Evolutionary conservation across 2,329 filamentous ascomycete species (phyloP), one percentile per base, ranked within the genome.

Genomic region (Penicillium sp.): DNA sequence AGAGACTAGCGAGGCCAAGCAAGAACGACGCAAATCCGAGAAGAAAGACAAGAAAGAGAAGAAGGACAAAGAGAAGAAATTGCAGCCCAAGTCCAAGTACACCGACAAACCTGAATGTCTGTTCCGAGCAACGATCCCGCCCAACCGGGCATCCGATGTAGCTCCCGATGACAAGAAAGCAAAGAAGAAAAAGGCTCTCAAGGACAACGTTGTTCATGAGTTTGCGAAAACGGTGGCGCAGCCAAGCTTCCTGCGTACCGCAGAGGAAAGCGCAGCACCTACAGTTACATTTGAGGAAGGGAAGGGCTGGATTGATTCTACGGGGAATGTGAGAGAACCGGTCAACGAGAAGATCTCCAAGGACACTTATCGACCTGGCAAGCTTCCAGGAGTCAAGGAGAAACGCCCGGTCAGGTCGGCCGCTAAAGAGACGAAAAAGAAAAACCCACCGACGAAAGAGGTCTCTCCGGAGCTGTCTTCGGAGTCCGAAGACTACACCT

Each of bases 201-300:
- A 75, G 18, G 81, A 87, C 51, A 77, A 85, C 8, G 75, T 89
- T 3, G 79, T 97, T 3, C 91, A 97, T 69, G 93, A 99, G 66
- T 97, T 96, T 65, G 82, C 87, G 60, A 90, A 89, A 66, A 90
- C 87, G 7, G 83, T 82, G 31, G 92, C 89, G 61, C 86, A 89
- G 56, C 88, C 90, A 0, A 87, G 81, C 4, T 96, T 95, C 65
- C 70, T 96, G 50, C 89, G 88, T 66, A 75, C 77, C 5, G 76
- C 65, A 11, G 61, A 66, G 12, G 67, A 74, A 1, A 71, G 70
- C 1, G 71, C 71, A 2, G 76, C 77, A 39, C 67, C 75, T n/a
- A 76, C 77, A 33, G 69, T 77, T 2, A 83, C 86, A 48, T 96
- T 86, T 66, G 80, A 93, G 34, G 86, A 95, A 46, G 90, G 87